A percentile compares a stretch with the other conserved stretches of the same genome.
Evolutionary conservation across 169 alveolate species (phyloP).

Genomic region (Theileria parva): DNA sequence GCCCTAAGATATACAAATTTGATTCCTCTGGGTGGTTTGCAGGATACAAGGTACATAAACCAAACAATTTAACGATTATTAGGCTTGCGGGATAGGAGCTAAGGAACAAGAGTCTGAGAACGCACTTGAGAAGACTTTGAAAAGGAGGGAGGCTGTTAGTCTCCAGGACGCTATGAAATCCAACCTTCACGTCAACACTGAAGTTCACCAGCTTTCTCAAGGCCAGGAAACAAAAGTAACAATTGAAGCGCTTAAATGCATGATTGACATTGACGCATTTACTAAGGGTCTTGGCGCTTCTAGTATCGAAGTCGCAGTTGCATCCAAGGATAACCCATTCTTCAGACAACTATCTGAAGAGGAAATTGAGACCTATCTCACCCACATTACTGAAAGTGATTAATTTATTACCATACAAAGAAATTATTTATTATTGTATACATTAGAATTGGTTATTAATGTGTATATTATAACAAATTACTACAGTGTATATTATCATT

Average conservation of each 20-base stretch:
- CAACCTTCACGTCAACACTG: constrained; percentile 65
- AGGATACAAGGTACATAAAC: constrained; percentile 80
- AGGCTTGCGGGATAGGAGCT: constrained; percentile 89
- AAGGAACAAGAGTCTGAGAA: constrained; percentile 90
- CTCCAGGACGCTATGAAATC: constrained; percentile 70
- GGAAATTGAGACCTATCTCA: constrained; percentile 84
- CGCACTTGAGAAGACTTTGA: constrained; percentile 80
- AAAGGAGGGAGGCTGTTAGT: constrained; percentile 64
- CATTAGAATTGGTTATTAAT: constrained; percentile 9
- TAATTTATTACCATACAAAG: constrained; percentile 59
- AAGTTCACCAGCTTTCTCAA: constrained; percentile 48
- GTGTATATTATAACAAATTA: background rate
- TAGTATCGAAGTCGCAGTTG: constrained; percentile 89
- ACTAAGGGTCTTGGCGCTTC: constrained; percentile 81
- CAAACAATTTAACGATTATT: background rate
- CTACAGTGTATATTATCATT: background rate
- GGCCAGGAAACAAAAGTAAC: constrained; percentile 62
- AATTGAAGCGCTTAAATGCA: constrained; percentile 71
- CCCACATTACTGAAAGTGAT: constrained; percentile 86
- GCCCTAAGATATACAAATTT: constrained; percentile 90
- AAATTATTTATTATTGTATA: background rate
- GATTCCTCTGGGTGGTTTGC: constrained; percentile 97
- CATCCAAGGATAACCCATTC: constrained; percentile 79
- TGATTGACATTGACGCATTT: constrained; percentile 72
- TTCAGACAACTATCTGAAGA: constrained; percentile 84